Evolutionary conservation across 1,139 yeast genomes (phyloP).

Genomic region (Kodamaea ohmeri): DNA sequence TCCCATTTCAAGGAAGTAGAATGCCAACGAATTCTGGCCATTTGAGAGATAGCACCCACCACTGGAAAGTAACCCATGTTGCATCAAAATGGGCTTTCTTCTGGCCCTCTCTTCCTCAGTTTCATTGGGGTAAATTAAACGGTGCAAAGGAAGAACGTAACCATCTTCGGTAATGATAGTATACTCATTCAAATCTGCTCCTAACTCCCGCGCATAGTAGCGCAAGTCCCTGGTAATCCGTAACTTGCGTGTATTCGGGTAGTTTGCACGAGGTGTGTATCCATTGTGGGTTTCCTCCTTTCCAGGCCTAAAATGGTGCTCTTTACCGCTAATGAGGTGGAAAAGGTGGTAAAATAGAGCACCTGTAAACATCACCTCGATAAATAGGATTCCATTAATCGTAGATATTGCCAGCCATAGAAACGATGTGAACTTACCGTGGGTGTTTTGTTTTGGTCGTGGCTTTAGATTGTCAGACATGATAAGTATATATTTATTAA

Average conservation of each 20-base stretch:
- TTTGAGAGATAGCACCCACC: slow-evolving; percentile 80
- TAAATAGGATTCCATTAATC: slow-evolving; percentile 30
- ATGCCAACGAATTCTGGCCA: slow-evolving; percentile 75
- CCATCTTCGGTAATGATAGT: slow-evolving; percentile 78
- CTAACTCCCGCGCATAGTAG: slow-evolving; percentile 64
- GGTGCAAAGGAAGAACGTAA: slow-evolving; percentile 61
- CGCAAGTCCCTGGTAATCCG: slow-evolving; percentile 42
- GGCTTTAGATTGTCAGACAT: slow-evolving; percentile 3
- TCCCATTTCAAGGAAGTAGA: slow-evolving; percentile 56
- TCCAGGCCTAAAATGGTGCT: slow-evolving; percentile 15
- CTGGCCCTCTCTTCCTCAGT: slow-evolving; percentile 24
- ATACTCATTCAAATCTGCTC: slow-evolving; percentile 57
- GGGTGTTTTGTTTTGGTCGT: neutral
- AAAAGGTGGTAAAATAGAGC: slow-evolving; percentile 29
- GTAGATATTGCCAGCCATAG: slow-evolving; percentile 27
- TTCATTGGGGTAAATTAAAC: slow-evolving; percentile 55
- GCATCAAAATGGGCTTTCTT: slow-evolving; percentile 61
- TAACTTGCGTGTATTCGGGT: slow-evolving; percentile 29
- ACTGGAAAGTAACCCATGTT: slow-evolving; percentile 87
- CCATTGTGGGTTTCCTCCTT: slow-evolving; percentile 18
- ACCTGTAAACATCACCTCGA: slow-evolving; percentile 22
- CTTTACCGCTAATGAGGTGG: slow-evolving; percentile 26
- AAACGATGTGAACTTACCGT: neutral
- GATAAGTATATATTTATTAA: neutral
- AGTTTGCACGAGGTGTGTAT: slow-evolving; percentile 30